Evolutionary conservation across 306 rosid species (phyloP), one percentile per base, ranked within the genome.

Genomic region (Rosa persica): DNA sequence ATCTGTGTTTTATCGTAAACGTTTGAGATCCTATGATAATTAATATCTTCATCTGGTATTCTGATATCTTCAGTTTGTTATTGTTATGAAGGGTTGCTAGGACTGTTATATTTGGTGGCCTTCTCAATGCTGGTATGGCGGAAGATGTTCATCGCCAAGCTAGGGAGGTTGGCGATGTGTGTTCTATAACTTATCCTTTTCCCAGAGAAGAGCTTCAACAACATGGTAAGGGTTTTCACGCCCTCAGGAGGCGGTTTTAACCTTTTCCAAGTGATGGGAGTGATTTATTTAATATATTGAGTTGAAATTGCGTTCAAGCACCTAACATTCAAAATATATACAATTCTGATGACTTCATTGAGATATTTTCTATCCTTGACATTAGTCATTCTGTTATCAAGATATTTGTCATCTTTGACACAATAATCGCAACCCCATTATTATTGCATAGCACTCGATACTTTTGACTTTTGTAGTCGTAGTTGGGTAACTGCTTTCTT

Each of bases 91-190:
- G 98, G 92, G 92, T 93, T 89, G 98, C 98, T 49, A 93, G 97
- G 83, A 93, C 97, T 70, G 92, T 95, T 71, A 82, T 93, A 79
- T 84, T 93, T 70, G 98, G 98, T 52, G 92, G 97, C 81, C 98
- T 92, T 67, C 55, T 85, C 52, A 82, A 87, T 85, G 88, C 90
- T 42, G 87, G 81, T 62, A 89, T 95, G 88, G 97, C 97, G 8
- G 96, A 89, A 83, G 89, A 80, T 73, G 91, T 91, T 85, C 97
- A 93, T 66, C 9, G 81, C 76, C 82, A 52, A 83, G 98, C 94
- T 74, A 86, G 81, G 83, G 89, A 91, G 81, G 74, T 86, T 78
- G 98, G 93, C 49, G 81, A 83, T 40, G 90, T 91, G 77, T 91
- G 93, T 82, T 90, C 93, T 62, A 78, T 91, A 61, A 89, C 88